phyloP scores from a whole-genome alignment of 1,139 yeast genomes.

The Yamadazyma membranifaciens region DNA sequence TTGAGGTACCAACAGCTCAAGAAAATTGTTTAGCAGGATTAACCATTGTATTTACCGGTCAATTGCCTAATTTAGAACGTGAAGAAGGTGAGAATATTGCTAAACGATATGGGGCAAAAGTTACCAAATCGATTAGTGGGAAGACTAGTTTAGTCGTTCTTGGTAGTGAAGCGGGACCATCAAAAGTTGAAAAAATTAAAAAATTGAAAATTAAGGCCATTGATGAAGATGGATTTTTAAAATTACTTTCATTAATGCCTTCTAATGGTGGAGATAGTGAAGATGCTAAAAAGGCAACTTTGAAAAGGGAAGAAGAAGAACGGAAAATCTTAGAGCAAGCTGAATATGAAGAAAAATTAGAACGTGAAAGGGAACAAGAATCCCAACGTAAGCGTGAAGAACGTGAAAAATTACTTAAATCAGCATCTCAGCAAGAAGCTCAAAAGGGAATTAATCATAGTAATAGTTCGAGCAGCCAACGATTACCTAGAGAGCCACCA shows the following conservation, averaged over 20 bases:
- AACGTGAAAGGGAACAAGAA: slow-evolving; percentile 17
- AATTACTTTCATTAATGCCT: slow-evolving; percentile 77
- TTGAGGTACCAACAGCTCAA: slow-evolving; percentile 68
- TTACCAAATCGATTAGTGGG: slow-evolving; percentile 81
- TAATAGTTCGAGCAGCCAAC: slow-evolving; percentile 1
- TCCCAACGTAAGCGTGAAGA: slow-evolving; percentile 31
- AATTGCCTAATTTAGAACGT: slow-evolving; percentile 75
- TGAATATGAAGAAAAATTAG: slow-evolving; percentile 25
- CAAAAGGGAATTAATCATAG: slow-evolving; percentile 15
- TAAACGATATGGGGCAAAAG: slow-evolving; percentile 89
- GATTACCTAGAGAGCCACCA: slow-evolving; percentile 19
- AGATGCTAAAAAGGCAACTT: slow-evolving; percentile 69
- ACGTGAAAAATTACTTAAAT: slow-evolving; percentile 13
- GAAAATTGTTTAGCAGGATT: slow-evolving; percentile 84
- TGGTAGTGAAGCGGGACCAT: slow-evolving; percentile 97
- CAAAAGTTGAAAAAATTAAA: slow-evolving; percentile 81
- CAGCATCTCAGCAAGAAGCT: slow-evolving; percentile 12
- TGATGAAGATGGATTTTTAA: slow-evolving; percentile 81
- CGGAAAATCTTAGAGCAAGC: slow-evolving; percentile 48
- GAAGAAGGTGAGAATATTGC: slow-evolving; percentile 75
- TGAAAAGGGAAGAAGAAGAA: slow-evolving; percentile 69
- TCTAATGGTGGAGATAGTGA: slow-evolving; percentile 87
- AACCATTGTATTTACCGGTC: slow-evolving; percentile 92
- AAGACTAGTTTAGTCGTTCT: slow-evolving; percentile 87
- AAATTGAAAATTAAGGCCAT: slow-evolving; percentile 74